A percentile compares a stretch with the other conserved stretches of the same genome.
Evolutionary conservation across 2,329 filamentous ascomycete species (phyloP).

Genomic region (Bipolaris gigantea): DNA sequence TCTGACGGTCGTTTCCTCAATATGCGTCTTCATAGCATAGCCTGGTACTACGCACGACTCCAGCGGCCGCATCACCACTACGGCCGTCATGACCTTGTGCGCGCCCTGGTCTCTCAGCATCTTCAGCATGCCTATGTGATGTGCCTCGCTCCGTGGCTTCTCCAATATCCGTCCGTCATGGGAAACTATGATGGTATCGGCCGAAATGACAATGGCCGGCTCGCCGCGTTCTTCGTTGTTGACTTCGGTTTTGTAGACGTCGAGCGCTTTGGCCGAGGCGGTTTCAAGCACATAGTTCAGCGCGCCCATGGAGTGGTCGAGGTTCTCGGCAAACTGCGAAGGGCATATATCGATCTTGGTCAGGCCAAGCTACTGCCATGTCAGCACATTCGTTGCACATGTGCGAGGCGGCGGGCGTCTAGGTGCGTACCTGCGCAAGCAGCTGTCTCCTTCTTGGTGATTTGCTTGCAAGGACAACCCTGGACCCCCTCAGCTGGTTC

Average conservation of each 20-base stretch:
- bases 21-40: slow-evolving; percentile 77
- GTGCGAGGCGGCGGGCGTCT: background rate
- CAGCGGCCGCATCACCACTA: slow-evolving; percentile 80
- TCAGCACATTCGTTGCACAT: background rate
- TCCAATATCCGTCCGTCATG: slow-evolving; percentile 78
- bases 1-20: slow-evolving; percentile 89
- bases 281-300: slow-evolving; percentile 92
- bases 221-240: slow-evolving; percentile 63
- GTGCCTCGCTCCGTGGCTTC: slow-evolving; percentile 80
- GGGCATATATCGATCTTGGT: slow-evolving; percentile 80
- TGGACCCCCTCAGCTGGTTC: slow-evolving; percentile 71
- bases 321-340: slow-evolving; percentile 80
- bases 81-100: slow-evolving; percentile 84
- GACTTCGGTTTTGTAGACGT: slow-evolving; percentile 67
- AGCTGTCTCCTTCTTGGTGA: slow-evolving; percentile 84
- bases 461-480: slow-evolving; percentile 86
- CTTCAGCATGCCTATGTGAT: slow-evolving; percentile 84
- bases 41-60: slow-evolving; percentile 81
- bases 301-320: slow-evolving; percentile 83
- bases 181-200: slow-evolving; percentile 87
- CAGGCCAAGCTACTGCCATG: slow-evolving; percentile 68
- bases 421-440: slow-evolving; percentile 63
- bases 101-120: slow-evolving; percentile 73
- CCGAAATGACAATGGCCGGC: slow-evolving; percentile 81
- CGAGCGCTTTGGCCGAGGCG: slow-evolving; percentile 77